Percentiles rank a stretch among this genome's conserved stretches.
Evolutionary conservation across 1,284 basidiomycete genomes (phyloP).

Genomic region (Naganishia sp.): DNA sequence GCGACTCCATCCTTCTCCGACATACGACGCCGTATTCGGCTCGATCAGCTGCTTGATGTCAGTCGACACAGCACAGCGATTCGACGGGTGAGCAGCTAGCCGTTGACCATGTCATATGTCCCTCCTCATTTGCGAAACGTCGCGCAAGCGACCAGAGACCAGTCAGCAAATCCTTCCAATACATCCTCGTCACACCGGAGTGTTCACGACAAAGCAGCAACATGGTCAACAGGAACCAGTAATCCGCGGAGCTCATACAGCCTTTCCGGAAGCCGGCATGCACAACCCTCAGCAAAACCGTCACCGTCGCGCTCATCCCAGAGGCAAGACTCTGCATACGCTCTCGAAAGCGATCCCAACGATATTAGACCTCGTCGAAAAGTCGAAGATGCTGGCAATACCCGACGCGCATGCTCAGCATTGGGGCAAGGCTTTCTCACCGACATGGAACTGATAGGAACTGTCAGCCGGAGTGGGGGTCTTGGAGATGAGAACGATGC

Average conservation of each 20-base stretch:
- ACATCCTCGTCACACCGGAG: neutral
- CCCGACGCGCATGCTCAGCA: neutral
- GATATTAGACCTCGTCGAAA: constrained; percentile 24
- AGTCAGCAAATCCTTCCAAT: neutral
- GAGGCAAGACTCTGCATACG: neutral
- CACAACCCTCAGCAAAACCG: neutral
- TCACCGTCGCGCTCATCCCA: neutral
- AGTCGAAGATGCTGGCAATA: neutral
- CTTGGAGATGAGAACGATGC: constrained; percentile 50
- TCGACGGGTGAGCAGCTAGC: no score
- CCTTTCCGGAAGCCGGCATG: constrained; percentile 16
- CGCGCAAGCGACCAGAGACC: neutral
- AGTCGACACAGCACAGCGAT: no score
- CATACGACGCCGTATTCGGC: no score
- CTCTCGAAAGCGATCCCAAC: constrained; percentile 29
- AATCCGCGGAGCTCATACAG: neutral
- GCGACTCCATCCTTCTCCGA: no score
- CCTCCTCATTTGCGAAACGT: constrained; percentile 10
- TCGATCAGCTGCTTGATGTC: no score
- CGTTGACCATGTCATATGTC: constrained; percentile 12
- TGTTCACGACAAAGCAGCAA: neutral
- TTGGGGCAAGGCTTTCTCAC: neutral
- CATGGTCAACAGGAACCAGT: neutral
- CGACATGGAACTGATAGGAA: constrained; percentile 36
- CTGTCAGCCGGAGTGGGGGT: constrained; percentile 40